Conservation (phyloP, 228 moss, liverwort and hornwort species). For the Sphagnum fallax region DNA sequence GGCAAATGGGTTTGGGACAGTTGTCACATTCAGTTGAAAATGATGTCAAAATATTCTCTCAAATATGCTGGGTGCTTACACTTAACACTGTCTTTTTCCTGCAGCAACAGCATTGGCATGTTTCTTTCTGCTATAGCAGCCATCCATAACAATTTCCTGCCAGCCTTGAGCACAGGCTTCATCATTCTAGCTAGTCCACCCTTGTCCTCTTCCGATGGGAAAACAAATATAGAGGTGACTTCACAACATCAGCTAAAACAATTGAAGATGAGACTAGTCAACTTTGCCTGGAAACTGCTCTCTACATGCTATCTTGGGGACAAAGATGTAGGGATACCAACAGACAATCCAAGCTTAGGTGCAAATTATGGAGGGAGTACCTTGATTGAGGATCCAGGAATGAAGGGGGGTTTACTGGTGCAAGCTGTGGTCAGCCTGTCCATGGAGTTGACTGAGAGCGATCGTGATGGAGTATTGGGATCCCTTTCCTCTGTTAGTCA, state of each 20-base stretch:
- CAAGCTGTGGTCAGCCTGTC: conserved; percentile 75
- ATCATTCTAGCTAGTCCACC: conserved; percentile 15
- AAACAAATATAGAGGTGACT: conserved; percentile 18
- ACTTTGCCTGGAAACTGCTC: conserved; percentile 66
- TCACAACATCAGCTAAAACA: conserved; percentile 38
- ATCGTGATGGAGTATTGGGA: conserved; percentile 20
- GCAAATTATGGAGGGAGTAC: conserved; percentile 18
- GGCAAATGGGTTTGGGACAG: too few relatives aligned
- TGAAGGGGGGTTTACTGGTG: conserved; percentile 63
- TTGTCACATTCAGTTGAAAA: too few relatives aligned
- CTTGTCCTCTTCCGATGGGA: conserved; percentile 3
- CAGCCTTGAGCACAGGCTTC: conserved; percentile 46
- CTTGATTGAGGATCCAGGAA: conserved; percentile 37
- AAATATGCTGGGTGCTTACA: too few relatives aligned
- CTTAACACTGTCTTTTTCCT: neutral
- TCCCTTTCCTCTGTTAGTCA: conserved; percentile 25
- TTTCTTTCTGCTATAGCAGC: conserved; percentile 61
- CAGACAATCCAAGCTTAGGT: conserved; percentile 39
- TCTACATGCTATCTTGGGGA: conserved; percentile 49
- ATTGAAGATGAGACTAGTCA: conserved; percentile 51
- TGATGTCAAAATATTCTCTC: too few relatives aligned
- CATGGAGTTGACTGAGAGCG: conserved; percentile 34
- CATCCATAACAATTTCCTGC: conserved; percentile 73
- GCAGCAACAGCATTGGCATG: conserved; percentile 55
- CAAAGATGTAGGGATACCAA: conserved; percentile 23